Evolutionary conservation across 2,329 filamentous ascomycete genomes (phyloP).

Genomic region (Botrytis byssoidea): DNA sequence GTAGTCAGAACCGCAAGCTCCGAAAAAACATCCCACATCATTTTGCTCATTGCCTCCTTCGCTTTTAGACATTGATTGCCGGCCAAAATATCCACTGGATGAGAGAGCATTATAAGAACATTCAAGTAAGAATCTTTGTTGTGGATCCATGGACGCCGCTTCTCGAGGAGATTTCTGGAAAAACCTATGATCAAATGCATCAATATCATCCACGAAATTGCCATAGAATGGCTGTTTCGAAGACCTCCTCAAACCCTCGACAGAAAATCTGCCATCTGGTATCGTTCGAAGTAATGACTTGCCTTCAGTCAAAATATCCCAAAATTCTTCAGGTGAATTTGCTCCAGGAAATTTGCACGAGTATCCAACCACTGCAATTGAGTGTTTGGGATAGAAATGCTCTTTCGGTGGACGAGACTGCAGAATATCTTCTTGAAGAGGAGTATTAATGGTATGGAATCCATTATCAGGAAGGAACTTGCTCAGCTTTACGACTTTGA

Average conservation of each 20-base stretch:
- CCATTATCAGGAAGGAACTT: neutral
- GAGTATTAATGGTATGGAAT: neutral
- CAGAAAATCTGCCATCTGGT: conserved; percentile 41
- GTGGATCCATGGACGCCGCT: conserved; percentile 28
- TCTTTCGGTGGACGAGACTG: neutral
- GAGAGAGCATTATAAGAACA: conserved; percentile 23
- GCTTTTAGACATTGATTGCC: neutral
- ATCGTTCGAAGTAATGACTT: conserved; percentile 18
- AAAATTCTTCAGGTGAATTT: conserved; percentile 46
- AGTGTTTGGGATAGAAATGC: conserved; percentile 21
- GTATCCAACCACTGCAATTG: conserved; percentile 41
- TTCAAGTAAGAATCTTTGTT: conserved; percentile 22
- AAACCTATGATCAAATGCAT: conserved; percentile 25
- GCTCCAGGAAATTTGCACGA: conserved; percentile 43
- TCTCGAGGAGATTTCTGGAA: conserved; percentile 23
- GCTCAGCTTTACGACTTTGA: conserved; percentile 1
- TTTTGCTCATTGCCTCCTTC: neutral
- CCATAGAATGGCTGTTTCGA: conserved; percentile 8
- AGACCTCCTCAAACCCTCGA: conserved; percentile 33
- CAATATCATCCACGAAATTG: conserved; percentile 21
- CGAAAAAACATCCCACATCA: conserved; percentile 25
- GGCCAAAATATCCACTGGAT: conserved; percentile 16
- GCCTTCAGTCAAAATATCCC: conserved; percentile 44
- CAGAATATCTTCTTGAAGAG: neutral
- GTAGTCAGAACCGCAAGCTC: conserved; percentile 18